Percentiles rank a stretch among this genome's conserved stretches.
Conservation (phyloP, 768 basidiomycete species). For the Lentinula aciculospora region DNA sequence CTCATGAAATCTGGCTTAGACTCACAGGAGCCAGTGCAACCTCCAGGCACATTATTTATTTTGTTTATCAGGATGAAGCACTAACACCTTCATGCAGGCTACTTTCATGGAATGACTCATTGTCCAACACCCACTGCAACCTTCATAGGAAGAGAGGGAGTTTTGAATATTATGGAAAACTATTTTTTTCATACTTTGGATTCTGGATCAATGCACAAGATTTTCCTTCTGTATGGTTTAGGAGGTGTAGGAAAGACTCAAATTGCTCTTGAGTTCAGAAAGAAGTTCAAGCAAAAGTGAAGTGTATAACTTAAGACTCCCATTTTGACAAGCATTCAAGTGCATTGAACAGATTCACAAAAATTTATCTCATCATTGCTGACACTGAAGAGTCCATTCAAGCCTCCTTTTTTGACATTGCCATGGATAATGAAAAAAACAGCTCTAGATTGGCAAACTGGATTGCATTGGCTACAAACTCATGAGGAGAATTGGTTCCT, state of each 20-base stretch:
- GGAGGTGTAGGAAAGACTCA: constrained; percentile 7
- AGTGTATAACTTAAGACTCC: neutral
- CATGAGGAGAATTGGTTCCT: constrained; percentile 8
- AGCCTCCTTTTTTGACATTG: constrained; percentile 1
- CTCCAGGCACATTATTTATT: too few relatives aligned
- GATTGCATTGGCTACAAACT: neutral
- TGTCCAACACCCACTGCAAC: neutral
- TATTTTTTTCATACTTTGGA: neutral
- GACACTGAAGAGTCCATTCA: neutral
- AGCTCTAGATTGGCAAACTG: neutral
- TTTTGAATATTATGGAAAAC: neutral
- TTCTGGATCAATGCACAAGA: neutral
- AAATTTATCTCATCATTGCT: neutral
- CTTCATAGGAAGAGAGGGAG: neutral
- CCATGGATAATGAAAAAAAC: neutral
- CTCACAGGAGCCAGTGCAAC: too few relatives aligned
- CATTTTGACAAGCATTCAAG: neutral
- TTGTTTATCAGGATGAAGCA: too few relatives aligned
- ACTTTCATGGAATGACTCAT: neutral
- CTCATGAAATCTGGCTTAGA: too few relatives aligned
- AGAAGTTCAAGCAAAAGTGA: neutral
- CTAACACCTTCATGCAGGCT: too few relatives aligned
- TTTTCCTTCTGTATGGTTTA: neutral
- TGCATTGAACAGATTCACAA: neutral
- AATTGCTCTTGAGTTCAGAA: neutral